Percentiles rank a stretch among this genome's conserved stretches.
These are phyloP conservation scores for Phytophthora sp. DNA, from an alignment of 352 stramenopile genomes.

Conservation along the genomic window DNA sequence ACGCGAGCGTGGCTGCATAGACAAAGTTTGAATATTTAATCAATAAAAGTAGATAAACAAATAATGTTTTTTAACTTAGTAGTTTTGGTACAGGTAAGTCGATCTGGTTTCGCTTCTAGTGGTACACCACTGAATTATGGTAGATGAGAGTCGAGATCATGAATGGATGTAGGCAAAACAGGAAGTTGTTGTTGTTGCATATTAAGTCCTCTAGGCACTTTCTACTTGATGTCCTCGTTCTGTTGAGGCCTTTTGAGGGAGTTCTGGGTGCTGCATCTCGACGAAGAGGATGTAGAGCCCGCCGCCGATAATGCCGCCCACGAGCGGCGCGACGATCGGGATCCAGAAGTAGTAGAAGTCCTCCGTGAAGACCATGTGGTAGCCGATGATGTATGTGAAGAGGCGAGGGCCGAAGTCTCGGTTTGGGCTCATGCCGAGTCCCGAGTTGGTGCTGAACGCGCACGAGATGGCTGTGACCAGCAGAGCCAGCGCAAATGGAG, in stretches of 20 bases:
- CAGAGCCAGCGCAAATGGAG: constrained; percentile 35
- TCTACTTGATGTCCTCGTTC: constrained; percentile 6
- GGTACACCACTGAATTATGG: no score
- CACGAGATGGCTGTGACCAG: constrained; percentile 48
- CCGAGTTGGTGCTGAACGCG: constrained; percentile 46
- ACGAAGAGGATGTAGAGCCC: constrained; percentile 50
- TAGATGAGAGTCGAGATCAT: no score
- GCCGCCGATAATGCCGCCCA: constrained; percentile 43
- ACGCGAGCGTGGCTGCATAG: background rate
- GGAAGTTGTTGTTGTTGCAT: background rate
- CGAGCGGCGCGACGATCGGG: constrained; percentile 44
- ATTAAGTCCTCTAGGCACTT: constrained; percentile 8
- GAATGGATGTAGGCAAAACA: no score
- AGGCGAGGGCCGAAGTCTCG: constrained; percentile 56
- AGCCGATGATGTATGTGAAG: constrained; percentile 30
- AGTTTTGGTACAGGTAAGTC: no score
- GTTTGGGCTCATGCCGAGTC: constrained; percentile 53
- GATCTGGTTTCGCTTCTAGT: no score
- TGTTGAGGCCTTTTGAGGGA: constrained; percentile 8
- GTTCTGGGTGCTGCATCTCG: constrained; percentile 53
- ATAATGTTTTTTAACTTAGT: no score
- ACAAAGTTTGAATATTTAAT: no score
- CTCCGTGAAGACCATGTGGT: constrained; percentile 53
- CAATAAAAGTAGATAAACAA: no score
- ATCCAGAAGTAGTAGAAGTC: constrained; percentile 51